Percentiles rank a stretch among this genome's conserved stretches.
Conservation (phyloP, 805 yeast genomes). For the Candida fluviatilis region DNA sequence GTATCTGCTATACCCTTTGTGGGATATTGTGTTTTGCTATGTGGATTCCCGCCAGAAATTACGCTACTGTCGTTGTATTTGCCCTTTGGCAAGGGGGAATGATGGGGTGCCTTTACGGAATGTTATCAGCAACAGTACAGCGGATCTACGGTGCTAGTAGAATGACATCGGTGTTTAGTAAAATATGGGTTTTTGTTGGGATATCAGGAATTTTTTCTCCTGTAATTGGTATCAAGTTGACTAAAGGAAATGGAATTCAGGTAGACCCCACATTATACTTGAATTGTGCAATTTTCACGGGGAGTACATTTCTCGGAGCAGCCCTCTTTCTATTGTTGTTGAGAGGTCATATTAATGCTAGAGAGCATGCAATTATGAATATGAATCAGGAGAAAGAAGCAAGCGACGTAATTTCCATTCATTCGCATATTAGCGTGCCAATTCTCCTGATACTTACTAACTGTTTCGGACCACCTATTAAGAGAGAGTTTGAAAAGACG, state of each 20-base stretch:
- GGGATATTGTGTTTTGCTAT: slow-evolving; percentile 31
- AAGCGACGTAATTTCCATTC: not conserved
- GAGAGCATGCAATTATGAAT: slow-evolving; percentile 30
- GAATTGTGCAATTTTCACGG: slow-evolving; percentile 56
- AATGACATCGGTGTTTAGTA: slow-evolving; percentile 44
- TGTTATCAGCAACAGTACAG: slow-evolving; percentile 48
- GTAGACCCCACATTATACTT: slow-evolving; percentile 45
- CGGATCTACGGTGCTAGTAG: slow-evolving; percentile 52
- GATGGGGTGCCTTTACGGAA: slow-evolving; percentile 62
- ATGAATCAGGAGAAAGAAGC: not conserved
- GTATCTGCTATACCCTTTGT: slow-evolving; percentile 19
- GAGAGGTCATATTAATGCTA: slow-evolving; percentile 53
- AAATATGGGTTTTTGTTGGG: slow-evolving; percentile 54
- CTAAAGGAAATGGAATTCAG: slow-evolving; percentile 19
- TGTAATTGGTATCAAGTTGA: slow-evolving; percentile 53
- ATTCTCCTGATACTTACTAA: not conserved
- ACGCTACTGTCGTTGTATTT: slow-evolving; percentile 51
- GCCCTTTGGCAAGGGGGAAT: slow-evolving; percentile 49
- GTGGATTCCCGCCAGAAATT: slow-evolving; percentile 50
- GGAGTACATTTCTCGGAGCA: slow-evolving; percentile 48
- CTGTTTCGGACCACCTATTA: slow-evolving; percentile 1
- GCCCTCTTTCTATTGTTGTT: slow-evolving; percentile 38
- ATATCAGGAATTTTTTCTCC: slow-evolving; percentile 53
- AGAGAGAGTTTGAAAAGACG: not conserved
- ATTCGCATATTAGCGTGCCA: not conserved